Conservation (phyloP, 2,329 filamentous ascomycete genomes). For the Calonectria pseudoturangicola region DNA sequence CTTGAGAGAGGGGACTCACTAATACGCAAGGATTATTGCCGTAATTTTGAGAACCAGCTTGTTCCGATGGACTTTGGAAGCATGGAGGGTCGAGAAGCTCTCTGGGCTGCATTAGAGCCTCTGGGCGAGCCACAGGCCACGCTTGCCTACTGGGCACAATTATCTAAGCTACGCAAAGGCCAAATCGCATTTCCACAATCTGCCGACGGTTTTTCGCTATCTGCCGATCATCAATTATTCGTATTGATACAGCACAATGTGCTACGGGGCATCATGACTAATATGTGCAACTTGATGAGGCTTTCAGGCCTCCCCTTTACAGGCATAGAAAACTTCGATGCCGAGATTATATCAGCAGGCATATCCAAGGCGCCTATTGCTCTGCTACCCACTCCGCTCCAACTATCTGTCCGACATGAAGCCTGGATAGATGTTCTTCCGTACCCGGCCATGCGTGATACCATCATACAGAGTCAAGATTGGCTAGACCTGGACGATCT, state of each 20-base stretch:
- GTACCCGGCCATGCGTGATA: constrained; percentile 9
- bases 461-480: background rate
- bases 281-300: background rate
- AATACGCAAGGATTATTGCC: background rate
- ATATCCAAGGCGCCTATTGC: background rate
- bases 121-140: background rate
- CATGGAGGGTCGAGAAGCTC: background rate
- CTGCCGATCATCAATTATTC: constrained; percentile 1
- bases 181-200: background rate
- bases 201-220: background rate
- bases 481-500: background rate
- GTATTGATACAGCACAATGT: background rate
- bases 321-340: background rate
- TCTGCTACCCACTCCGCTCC: background rate
- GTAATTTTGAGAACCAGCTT: too few relatives aligned
- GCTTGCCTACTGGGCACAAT: background rate
- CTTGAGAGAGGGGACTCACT: too few relatives aligned
- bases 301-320: background rate
- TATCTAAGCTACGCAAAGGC: background rate
- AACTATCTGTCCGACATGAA: background rate
- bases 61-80: background rate
- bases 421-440: background rate
- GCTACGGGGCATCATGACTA: background rate
- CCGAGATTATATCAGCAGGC: background rate
- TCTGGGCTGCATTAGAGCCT: background rate